Base-by-base conservation (phyloP, 306 rosid species). In the Trichosanthes truncata region DNA sequence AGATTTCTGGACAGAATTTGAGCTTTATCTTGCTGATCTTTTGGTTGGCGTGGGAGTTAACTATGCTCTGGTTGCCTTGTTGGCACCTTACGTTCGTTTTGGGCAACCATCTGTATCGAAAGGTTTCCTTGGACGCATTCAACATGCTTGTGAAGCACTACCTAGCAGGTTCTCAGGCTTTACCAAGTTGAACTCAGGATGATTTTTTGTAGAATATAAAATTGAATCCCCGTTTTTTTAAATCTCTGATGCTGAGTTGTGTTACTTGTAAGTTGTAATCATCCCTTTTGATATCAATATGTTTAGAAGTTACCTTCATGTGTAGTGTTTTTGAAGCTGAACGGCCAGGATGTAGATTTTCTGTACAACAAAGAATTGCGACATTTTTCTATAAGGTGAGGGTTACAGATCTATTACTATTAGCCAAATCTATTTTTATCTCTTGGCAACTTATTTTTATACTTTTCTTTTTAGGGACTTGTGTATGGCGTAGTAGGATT, bases 401-500 rank as follows among this genome's bases (percentile, higher is more conserved):
- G 33, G 7, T 26, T 81, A 40, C 25, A 33, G 66, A 31, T 49
- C 25, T 33, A 35, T 33, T 65, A 65, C 43, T 48, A 25, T 73
- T 46, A 43, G 38, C 56, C 76, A 21, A 11, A 71, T 11, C 4
- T 73, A 46, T 25, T 46, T 26, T 18, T 20, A 52, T 36, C 35
- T 26, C 65, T 36, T 59, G 15, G 20, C 63, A 55, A 8, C 61
- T 79, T 25, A 73, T 52, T 59, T 80, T 43, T 12, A 35, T 66
- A 31, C 48, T 82, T 80, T 68, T 35, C 18, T 6, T 63, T 88
- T 83, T 88, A 95, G 99, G 99, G 99, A 79, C 88, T 91, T 26
- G 74, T 91, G 82, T 95, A 95, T 84, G 99, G 97, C 76, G 78
- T 88, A 3, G 97, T 93, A 83, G 99, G 99, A 38, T 91, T 93